Evolutionary conservation across 164 flowering plant genomes (phyloP), one percentile per base, ranked within the genome.

Genomic region (Euptelea pleiosperma): DNA sequence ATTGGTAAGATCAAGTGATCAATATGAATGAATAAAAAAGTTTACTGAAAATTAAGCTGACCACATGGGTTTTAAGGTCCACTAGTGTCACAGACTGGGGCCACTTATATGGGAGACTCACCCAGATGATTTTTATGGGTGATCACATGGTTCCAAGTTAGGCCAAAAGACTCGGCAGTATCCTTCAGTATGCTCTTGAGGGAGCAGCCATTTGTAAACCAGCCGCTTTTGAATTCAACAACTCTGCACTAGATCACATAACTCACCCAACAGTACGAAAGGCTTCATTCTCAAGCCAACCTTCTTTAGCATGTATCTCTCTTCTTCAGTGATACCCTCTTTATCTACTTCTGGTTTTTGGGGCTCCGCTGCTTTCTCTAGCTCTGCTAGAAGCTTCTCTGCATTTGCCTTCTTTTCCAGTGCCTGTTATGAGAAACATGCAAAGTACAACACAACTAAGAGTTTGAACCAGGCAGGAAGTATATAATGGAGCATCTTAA

Each of bases 241-340:
- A 44, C 45, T 51, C 15, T 50, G 39, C 8, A 24, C 3, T 14
- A 28, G 42, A 24, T 52, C 22, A 39, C 19, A 33, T 41, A 62
- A 73, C 88, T 78, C 73, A 90, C 98, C 97, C 70, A 87, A 18
- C 31, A 86, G 73, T 44, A 89, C 73, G 70, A 84, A 89, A 48
- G 98, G 74, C 63, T 83, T 86, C 94, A 89, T 89, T 70, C 74
- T 84, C 76, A 93, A 72, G 61, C 90, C 98, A 75, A 93, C 86
- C 78, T 82, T 93, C 74, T 82, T 73, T 34, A 93, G 78, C 98
- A 93, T 87, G 57, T 80, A 85, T 72, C 90, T 86, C 68, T 93
- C 98, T 77, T 93, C 98, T 79, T 78, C 77, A 30, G 84, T 86
- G 44, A 93, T 84, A 35, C 91, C 96, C 74, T 90, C 96, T 67